phyloP scores from a whole-genome alignment of 176 grass and related monocot species.

The Zea luxurians region DNA sequence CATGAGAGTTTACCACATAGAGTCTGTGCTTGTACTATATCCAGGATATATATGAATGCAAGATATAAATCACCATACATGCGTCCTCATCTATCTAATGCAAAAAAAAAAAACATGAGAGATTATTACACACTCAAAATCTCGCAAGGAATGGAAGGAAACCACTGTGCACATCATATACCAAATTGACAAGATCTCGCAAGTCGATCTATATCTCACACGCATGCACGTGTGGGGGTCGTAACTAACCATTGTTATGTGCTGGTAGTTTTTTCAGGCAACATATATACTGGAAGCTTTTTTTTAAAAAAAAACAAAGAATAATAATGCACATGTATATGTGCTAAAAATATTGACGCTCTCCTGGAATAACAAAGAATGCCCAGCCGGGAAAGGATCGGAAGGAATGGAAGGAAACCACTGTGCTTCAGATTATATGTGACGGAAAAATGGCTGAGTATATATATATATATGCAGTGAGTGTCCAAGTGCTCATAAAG shows the following conservation, averaged over 20 bases:
- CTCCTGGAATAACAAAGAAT: neutral
- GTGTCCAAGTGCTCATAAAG: neutral
- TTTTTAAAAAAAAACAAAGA: neutral
- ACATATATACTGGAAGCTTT: neutral
- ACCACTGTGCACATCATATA: slow-evolving; percentile 1
- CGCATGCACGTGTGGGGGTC: too few relatives aligned
- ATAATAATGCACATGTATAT: neutral
- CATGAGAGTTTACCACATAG: neutral
- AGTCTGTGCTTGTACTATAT: neutral
- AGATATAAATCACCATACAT: neutral
- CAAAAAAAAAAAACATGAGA: neutral
- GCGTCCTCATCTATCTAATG: neutral
- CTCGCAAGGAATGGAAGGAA: too few relatives aligned
- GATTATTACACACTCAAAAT: neutral
- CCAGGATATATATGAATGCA: neutral
- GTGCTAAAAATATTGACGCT: neutral
- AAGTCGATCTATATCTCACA: neutral
- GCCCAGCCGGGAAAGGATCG: too few relatives aligned
- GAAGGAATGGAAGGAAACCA: neutral
- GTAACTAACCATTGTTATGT: neutral
- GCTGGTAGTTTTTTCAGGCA: too few relatives aligned
- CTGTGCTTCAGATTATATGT: neutral
- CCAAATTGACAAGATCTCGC: neutral
- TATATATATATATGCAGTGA: neutral
- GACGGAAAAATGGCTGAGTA: neutral